Base-by-base conservation (phyloP, 176 grass and related monocot species). In the Zea luxurians region DNA sequence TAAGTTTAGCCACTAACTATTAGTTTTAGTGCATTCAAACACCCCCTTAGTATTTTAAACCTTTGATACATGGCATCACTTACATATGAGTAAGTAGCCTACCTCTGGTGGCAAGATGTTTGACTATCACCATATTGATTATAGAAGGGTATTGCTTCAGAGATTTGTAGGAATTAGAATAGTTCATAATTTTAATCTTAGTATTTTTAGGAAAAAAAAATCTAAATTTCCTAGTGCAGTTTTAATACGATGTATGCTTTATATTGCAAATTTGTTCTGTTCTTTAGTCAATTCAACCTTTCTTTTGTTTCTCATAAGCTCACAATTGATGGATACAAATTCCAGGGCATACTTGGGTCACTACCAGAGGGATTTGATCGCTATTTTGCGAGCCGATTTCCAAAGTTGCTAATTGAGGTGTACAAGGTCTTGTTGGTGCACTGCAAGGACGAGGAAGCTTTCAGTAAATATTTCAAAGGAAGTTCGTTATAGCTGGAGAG, bases 351-450 rank as follows among this genome's bases (percentile, higher is more conserved):
- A 72, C 87, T 95, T 83, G 96, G 96, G 20, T 84, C 90, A 8
- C 68, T 95, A 67, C 88, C 96, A 0, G 92, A 95, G 83, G 96
- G 96, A 67, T 99, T 95, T 54, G 86, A 95, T 85, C 41, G 48
- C 37, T 95, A 95, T 66, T 99, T 99, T 48, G 82, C 88, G 40
- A 92, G 80, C 64, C 83, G 92, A 12, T 99, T 99, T 54, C 96
- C 96, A 0, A 95, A 87, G 74, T 85, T 99, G 37, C 75, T 99
- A 27, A 95, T 95, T 41, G 88, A 99, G 84, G 96, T 95, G 21
- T 99, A 95, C 81, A 87, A 93, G 63, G 81, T 99, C 64, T 61
- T 95, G 63, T 76, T 3, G 16, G 70, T 63, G 63, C 82, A 93
- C 76, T 99, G 96, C 83, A 82, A 83, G 47, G 90, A 91, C 20